Base-by-base conservation (phyloP, 148 eudicot genomes). In the Rhododendron mucronatum region DNA sequence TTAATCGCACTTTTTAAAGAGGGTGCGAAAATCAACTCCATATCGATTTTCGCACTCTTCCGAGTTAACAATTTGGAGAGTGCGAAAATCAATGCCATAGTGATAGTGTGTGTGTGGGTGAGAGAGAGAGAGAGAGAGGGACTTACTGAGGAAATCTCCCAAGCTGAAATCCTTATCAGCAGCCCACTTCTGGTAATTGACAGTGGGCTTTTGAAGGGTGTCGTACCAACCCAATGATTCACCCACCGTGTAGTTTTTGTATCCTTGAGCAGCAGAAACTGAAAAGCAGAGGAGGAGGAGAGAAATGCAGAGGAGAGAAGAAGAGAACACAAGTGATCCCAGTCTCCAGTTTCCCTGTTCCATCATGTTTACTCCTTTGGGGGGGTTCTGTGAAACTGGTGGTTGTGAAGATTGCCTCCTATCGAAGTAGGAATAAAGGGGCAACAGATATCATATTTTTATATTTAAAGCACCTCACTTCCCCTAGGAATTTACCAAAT, bases 81-180 rank as follows among this genome's bases (percentile, higher is more conserved):
- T 5, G 44, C 44, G 7, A 41, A 41, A 41, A 41, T 41, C 44
- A 41, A 41, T 7, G 44, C 44, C 44, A 5, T 41, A 41, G 7
- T 41, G 7, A 41, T 41, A 0, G 50, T 47, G 69, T 63, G 69
- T 21, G 69, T 23, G 69, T 8, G 28, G 8, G 30, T 1, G 26
- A 6, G 35, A 47, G 1, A 13, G 20, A 21, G 28, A 69, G 53
- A 82, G 78, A 81, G 41, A 39, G 80, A 63, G 18, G 71, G 37
- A 80, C 97, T 91, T 90, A 96, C 99, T 90, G 88, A 96, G 99
- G 86, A 95, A 96, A 92, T 96, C 99, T 69, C 99, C 99, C 87
- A 96, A 89, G 86, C 91, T 87, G 93, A 95, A 96, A 82, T 87
- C 84, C 53, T 95, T 95, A 76, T 28, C 85, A 88, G 91, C 83